These are phyloP conservation scores for Ustilago crameri DNA, from an alignment of 1,284 basidiomycete species.

Conservation along the genomic window DNA sequence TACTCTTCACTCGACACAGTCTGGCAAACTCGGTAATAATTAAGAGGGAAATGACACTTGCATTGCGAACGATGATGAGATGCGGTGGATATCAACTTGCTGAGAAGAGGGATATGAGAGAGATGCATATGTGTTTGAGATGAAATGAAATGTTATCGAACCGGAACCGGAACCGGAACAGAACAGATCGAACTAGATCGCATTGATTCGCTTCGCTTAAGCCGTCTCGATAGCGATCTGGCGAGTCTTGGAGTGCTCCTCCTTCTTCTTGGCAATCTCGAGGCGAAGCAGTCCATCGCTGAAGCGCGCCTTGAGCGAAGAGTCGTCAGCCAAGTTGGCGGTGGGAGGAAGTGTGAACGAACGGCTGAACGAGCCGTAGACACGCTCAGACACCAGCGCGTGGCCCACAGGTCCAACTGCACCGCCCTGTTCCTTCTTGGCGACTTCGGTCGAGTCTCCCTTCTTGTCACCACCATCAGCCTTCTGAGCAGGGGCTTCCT, in stretches of 20 bases:
- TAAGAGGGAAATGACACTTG: too few relatives aligned
- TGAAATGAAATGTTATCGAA: too few relatives aligned
- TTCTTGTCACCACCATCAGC: conserved; percentile 8
- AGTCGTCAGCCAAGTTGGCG: conserved; percentile 40
- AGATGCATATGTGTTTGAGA: too few relatives aligned
- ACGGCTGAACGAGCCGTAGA: conserved; percentile 54
- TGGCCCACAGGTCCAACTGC: conserved; percentile 27
- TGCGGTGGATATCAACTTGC: too few relatives aligned
- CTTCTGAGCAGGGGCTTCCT: background rate
- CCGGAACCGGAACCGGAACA: too few relatives aligned
- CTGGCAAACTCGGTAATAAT: too few relatives aligned
- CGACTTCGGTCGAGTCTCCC: conserved; percentile 27
- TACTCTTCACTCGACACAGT: too few relatives aligned
- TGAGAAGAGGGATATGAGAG: too few relatives aligned
- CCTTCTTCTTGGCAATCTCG: conserved; percentile 54
- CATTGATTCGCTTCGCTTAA: conserved; percentile 1
- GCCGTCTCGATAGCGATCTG: conserved; percentile 46
- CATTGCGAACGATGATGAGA: too few relatives aligned
- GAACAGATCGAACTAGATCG: background rate
- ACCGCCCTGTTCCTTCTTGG: conserved; percentile 29
- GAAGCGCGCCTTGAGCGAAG: conserved; percentile 52
- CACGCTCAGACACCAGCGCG: conserved; percentile 50
- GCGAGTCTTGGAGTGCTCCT: conserved; percentile 50
- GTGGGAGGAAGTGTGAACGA: conserved; percentile 50
- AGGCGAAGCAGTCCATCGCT: conserved; percentile 53